Percentiles rank a stretch among this genome's conserved stretches.
phyloP scores from a whole-genome alignment of 1,284 basidiomycete species.

The Boletus holoroseus region DNA sequence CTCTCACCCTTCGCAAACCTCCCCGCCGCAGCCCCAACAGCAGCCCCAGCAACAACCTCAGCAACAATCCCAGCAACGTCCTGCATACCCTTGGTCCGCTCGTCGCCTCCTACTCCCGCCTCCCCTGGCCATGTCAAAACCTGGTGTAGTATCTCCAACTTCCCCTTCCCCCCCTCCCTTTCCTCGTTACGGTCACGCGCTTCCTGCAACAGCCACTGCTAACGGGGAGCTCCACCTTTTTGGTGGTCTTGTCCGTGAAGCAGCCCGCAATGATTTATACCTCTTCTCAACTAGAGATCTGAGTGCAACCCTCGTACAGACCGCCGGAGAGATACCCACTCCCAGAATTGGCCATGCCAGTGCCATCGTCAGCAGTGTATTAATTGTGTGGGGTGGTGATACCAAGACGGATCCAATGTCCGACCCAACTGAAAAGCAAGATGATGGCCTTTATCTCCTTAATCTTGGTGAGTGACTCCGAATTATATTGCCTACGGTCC shows the following conservation, averaged over 20 bases:
- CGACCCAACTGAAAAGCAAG: conserved; percentile 75
- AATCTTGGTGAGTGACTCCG: conserved; percentile 70
- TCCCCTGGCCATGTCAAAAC: conserved; percentile 57
- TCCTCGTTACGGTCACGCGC: conserved; percentile 94
- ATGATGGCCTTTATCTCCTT: conserved; percentile 92
- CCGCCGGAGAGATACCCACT: conserved; percentile 84
- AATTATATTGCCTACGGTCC: neutral
- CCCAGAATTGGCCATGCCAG: conserved; percentile 94
- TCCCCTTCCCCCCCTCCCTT: conserved; percentile 80
- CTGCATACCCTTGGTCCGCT: conserved; percentile 75
- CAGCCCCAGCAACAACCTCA: conserved; percentile 27
- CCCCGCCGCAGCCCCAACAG: conserved; percentile 19
- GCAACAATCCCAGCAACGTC: conserved; percentile 43
- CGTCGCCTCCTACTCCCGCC: conserved; percentile 63
- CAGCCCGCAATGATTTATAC: conserved; percentile 92
- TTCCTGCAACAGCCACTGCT: conserved; percentile 78
- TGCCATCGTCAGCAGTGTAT: conserved; percentile 91
- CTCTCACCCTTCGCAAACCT: conserved; percentile 25
- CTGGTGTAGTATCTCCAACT: conserved; percentile 52
- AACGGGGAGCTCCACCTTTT: conserved; percentile 94
- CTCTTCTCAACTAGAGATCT: conserved; percentile 79
- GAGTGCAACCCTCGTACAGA: conserved; percentile 75
- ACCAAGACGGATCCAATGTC: conserved; percentile 73
- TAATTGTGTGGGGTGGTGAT: conserved; percentile 98
- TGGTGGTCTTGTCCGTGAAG: conserved; percentile 91